phyloP scores from a whole-genome alignment of 2,329 filamentous ascomycete genomes.

The Calonectria pseudoreteaudii region DNA sequence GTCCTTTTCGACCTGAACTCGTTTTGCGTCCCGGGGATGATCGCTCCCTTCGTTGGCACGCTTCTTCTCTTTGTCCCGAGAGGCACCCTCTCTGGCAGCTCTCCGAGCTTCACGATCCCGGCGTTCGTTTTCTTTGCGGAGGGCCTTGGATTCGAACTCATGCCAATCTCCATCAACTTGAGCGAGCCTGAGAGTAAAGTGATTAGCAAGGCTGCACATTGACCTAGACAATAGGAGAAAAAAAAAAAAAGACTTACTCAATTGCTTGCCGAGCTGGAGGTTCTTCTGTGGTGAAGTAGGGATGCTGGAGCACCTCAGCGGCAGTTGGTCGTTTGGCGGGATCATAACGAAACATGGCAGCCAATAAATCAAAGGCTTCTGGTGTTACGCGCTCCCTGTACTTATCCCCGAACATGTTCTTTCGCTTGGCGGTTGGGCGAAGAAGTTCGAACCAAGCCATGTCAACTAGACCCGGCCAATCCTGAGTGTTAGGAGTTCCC shows the following conservation, averaged over 20 bases:
- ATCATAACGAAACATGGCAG: slow-evolving; percentile 90
- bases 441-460: slow-evolving; percentile 98
- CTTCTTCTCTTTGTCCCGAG: slow-evolving; percentile 55
- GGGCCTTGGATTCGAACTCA: slow-evolving; percentile 96
- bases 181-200: slow-evolving; percentile 68
- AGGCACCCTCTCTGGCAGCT: slow-evolving; percentile 53
- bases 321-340: slow-evolving; percentile 86
- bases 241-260: slow-evolving; percentile 72
- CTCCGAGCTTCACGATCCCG: slow-evolving; percentile 66
- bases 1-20: slow-evolving; percentile 46
- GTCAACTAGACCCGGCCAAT: slow-evolving; percentile 92
- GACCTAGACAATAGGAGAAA: slow-evolving; percentile 4
- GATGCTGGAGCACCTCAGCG: slow-evolving; percentile 84
- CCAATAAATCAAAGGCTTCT: slow-evolving; percentile 84
- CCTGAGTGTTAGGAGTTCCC: slow-evolving; percentile 84
- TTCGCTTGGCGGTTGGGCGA: slow-evolving; percentile 78
- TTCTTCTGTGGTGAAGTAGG: slow-evolving; percentile 88
- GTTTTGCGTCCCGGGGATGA: slow-evolving; percentile 49
- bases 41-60: slow-evolving; percentile 48
- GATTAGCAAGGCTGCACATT: slow-evolving; percentile 44
- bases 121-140: slow-evolving; percentile 88
- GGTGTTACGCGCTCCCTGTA: slow-evolving; percentile 83
- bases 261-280: slow-evolving; percentile 81
- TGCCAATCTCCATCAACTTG: slow-evolving; percentile 95
- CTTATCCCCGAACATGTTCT: slow-evolving; percentile 83